Percentiles rank a stretch among this genome's conserved stretches.
phyloP scores from a whole-genome alignment of 768 basidiomycete species.

The Leccinum subtestaceum region DNA sequence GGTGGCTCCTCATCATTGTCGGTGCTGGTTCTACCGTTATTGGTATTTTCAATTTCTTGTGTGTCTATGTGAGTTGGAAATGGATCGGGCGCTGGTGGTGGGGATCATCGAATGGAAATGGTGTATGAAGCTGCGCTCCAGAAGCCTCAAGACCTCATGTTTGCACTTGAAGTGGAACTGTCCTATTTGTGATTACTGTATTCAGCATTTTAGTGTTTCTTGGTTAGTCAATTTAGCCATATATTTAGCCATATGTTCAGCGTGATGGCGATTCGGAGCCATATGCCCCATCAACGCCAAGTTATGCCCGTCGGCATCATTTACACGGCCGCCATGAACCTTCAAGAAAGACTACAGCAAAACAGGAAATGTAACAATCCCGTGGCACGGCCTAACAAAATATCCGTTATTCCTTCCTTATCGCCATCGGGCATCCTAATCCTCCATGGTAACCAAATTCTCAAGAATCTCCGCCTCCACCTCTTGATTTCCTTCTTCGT shows the following conservation, averaged over 20 bases:
- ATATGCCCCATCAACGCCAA: too few species aligned
- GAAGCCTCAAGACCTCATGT: too few species aligned
- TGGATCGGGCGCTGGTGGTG: constrained; percentile 46
- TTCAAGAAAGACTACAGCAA: not conserved
- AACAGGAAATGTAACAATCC: not conserved
- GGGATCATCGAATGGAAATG: constrained; percentile 11
- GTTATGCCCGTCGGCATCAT: too few species aligned
- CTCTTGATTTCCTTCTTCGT: constrained; percentile 5
- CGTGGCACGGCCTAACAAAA: not conserved
- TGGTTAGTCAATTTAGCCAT: not conserved
- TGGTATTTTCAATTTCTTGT: constrained; percentile 67
- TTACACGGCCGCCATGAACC: not conserved
- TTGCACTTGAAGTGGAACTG: not conserved
- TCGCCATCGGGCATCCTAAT: constrained; percentile 2
- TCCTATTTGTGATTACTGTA: not conserved
- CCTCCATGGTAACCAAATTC: not conserved
- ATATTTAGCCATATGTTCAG: not conserved
- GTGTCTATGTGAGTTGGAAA: constrained; percentile 64
- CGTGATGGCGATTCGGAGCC: too few species aligned
- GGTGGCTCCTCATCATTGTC: constrained; percentile 72
- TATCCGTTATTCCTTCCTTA: not conserved
- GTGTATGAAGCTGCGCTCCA: constrained; percentile 11
- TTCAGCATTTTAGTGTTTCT: not conserved
- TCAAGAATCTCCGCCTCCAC: not conserved
- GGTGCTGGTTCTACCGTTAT: constrained; percentile 75